These are phyloP conservation scores for Proliferodiscus dingleyae DNA, from an alignment of 2,329 filamentous ascomycete species.

Conservation along the genomic window DNA sequence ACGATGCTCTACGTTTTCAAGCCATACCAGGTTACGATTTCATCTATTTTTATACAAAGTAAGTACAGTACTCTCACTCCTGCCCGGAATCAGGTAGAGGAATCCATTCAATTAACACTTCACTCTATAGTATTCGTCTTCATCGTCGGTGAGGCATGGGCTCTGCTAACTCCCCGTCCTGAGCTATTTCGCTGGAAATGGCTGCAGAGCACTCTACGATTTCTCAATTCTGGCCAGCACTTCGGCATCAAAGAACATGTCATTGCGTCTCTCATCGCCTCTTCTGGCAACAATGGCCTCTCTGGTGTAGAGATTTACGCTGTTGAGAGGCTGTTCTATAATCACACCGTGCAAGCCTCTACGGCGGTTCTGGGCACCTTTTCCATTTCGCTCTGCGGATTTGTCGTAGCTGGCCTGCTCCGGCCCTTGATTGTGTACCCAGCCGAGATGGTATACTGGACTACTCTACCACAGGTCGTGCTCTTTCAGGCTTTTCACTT, in stretches of 20 bases:
- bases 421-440: slow-evolving; percentile 50
- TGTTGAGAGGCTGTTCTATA: neutral
- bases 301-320: neutral
- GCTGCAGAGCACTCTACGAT: neutral
- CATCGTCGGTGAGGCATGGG: neutral
- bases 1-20: neutral
- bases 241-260: neutral
- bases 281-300: neutral
- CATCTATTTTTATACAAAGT: neutral
- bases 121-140: neutral
- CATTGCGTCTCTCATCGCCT: neutral
- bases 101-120: neutral
- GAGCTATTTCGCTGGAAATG: neutral
- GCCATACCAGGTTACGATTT: neutral
- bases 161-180: neutral
- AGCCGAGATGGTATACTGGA: slow-evolving; percentile 38
- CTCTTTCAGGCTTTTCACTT: slow-evolving; percentile 36
- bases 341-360: neutral
- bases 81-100: neutral
- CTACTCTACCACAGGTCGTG: slow-evolving; percentile 33
- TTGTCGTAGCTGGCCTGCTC: slow-evolving; percentile 48
- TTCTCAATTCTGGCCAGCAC: neutral
- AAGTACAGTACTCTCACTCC: neutral
- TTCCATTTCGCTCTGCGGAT: neutral
- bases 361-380: neutral